These are phyloP conservation scores for Coccomyxa sp. DNA, from an alignment of 139 green algal species.

Conservation along the genomic window DNA sequence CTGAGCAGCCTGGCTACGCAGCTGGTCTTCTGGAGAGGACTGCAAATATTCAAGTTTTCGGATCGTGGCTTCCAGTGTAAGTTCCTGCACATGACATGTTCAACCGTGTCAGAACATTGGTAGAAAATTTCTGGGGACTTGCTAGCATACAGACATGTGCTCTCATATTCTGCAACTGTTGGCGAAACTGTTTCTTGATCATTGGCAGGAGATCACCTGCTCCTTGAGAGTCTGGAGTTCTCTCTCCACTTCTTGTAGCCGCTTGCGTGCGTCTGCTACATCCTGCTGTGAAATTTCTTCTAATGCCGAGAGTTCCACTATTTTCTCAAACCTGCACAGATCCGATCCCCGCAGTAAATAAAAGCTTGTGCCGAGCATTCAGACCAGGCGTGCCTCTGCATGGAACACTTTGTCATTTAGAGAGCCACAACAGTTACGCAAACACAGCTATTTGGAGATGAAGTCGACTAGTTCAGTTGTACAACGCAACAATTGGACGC, in stretches of 20 bases:
- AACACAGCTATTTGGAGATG: neutral
- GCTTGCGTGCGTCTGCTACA: neutral
- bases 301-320: neutral
- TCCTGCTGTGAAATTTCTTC: neutral
- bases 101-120: too few relatives aligned
- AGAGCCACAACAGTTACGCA: neutral
- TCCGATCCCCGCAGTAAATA: neutral
- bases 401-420: too few relatives aligned
- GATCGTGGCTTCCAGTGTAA: neutral
- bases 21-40: neutral
- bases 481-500: too few relatives aligned
- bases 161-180: too few relatives aligned
- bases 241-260: neutral
- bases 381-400: too few relatives aligned
- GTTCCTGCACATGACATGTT: neutral
- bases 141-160: too few relatives aligned
- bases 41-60: neutral
- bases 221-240: neutral
- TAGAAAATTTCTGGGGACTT: too few relatives aligned
- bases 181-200: too few relatives aligned
- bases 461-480: too few relatives aligned
- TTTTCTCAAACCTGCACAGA: neutral
- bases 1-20: neutral
- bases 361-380: neutral
- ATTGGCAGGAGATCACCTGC: too few relatives aligned